Conservation (phyloP, 495 filamentous ascomycete genomes). For the Tuber umbilicatum region DNA sequence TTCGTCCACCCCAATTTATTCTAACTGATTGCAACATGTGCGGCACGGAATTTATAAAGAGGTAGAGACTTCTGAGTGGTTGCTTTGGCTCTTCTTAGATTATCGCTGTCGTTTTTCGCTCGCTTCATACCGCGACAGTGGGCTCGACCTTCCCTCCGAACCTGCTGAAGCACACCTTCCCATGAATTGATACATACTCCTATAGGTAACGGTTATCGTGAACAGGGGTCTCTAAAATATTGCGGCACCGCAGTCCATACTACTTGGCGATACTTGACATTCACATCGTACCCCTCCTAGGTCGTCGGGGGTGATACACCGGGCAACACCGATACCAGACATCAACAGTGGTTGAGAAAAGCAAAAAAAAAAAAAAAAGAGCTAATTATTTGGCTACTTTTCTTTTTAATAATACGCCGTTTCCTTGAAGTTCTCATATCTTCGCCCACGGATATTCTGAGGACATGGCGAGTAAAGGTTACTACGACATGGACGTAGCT, state of each 20-base stretch:
- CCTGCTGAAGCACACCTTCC: not conserved
- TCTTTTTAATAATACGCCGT: not conserved
- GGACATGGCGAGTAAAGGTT: conserved; percentile 9
- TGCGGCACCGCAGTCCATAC: not conserved
- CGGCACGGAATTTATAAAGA: conserved; percentile 27
- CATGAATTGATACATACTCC: not conserved
- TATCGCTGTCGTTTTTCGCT: not conserved
- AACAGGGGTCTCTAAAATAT: not conserved
- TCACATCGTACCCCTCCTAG: not conserved
- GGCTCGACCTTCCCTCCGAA: not conserved
- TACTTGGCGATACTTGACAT: not conserved
- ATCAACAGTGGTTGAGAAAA: not conserved
- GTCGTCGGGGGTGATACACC: not conserved
- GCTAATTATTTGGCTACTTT: not conserved
- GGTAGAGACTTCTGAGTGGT: conserved; percentile 20
- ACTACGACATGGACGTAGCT: conserved; percentile 28
- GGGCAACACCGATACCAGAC: not conserved
- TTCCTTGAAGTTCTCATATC: not conserved
- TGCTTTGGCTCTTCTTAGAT: not conserved
- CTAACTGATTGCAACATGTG: conserved; percentile 12
- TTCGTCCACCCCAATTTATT: conserved; percentile 1
- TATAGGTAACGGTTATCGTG: not conserved
- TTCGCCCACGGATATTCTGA: not conserved
- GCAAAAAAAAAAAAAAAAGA: not conserved
- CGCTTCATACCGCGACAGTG: not conserved